Base-by-base conservation (phyloP, 495 filamentous ascomycete genomes). In the Aspergillus diversus region DNA sequence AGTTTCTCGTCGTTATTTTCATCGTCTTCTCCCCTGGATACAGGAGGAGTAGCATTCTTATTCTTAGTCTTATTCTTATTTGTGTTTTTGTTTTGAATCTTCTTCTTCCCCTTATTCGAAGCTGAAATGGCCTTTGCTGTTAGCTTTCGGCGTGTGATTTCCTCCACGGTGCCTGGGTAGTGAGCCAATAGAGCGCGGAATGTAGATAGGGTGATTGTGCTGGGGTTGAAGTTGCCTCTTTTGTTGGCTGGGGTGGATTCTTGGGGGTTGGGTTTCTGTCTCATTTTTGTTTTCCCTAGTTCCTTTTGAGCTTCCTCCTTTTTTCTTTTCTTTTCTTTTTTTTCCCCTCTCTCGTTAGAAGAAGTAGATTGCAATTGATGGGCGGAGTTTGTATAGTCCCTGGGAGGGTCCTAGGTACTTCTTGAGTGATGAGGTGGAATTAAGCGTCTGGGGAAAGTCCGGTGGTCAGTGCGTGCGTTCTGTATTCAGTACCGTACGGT, bases 131-230 rank as follows among this genome's bases (percentile, higher is more conserved):
- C 31, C 48, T 58, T 15, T 8, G 9, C n/a, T 39, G 49, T n/a
- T 59, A 47, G 51, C 69, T 74, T 77, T 55, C 55, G 60, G 11
- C 66, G 72, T 21, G 71, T 60, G 13, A 71, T 67, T 47, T 68
- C 64, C 46, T 68, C 55, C 5, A 74, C 65, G 0, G 78, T 80
- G 3, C 55, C 60, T 0, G 71, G 68, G 63, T 80, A 81, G 58
- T 54, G 66, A 13, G 56, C 34, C 12, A 81, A 66, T 0, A 81
- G 68, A 17, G 46, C 49, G 33, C 33, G 57, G 65, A 80, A 81
- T 47, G 71, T 76, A n/a, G 55, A 7, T 0, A 59, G 68, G 11
- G 71, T 72, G 53, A 81, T 81, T 7, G 62, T 55, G 33, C 55
- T 7, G 1, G 77, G 71, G 50, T 67, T 59, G 63, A 76, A 75